Evolutionary conservation across 2,329 filamentous ascomycete species (phyloP).

Genomic region (Fusarium sp.): DNA sequence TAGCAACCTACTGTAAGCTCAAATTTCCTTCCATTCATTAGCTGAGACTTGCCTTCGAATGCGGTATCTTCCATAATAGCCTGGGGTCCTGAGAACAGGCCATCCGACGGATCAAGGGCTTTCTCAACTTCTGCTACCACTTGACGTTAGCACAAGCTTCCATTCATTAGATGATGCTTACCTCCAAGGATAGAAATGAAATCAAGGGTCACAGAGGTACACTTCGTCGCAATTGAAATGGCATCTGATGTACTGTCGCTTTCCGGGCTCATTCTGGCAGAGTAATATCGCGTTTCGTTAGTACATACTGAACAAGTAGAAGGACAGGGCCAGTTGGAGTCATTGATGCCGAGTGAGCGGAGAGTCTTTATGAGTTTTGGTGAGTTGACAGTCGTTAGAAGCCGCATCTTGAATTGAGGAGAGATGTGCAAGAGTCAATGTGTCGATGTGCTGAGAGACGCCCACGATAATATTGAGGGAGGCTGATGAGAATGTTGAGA

Average conservation of each 20-base stretch:
- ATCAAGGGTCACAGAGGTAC: neutral
- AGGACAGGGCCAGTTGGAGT: neutral
- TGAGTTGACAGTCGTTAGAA: neutral
- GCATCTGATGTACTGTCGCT: accelerated
- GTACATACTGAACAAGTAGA: neutral
- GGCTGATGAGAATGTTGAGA: neutral
- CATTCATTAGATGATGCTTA: accelerated
- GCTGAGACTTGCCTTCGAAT: neutral
- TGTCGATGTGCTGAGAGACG: neutral
- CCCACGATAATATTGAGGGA: neutral
- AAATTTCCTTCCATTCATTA: neutral
- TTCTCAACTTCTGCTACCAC: neutral
- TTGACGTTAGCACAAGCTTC: neutral
- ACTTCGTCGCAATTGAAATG: accelerated
- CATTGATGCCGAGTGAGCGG: neutral
- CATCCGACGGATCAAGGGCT: neutral
- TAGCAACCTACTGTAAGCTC: accelerated
- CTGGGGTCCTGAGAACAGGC: neutral
- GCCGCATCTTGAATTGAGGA: neutral
- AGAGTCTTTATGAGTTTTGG: neutral
- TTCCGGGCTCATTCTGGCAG: neutral
- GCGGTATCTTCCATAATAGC: neutral
- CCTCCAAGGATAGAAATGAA: accelerated
- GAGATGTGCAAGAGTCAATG: too few relatives aligned
- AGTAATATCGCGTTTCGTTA: neutral